A percentile compares a stretch with the other conserved stretches of the same genome.
Evolutionary conservation across 306 rosid genomes (phyloP).

Genomic region (Corylus heterophylla): DNA sequence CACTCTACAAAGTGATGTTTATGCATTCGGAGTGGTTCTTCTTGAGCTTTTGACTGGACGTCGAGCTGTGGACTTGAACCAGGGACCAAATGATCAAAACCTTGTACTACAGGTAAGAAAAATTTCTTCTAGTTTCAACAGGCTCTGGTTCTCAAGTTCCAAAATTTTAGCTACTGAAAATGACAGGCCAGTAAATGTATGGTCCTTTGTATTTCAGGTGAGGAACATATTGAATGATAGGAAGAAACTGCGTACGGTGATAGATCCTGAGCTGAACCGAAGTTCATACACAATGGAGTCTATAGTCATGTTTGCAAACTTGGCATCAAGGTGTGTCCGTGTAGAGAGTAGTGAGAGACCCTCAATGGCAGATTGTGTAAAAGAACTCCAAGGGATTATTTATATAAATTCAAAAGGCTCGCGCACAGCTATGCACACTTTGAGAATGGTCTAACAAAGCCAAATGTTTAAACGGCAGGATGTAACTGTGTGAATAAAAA

Average conservation of each 20-base stretch:
- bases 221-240: conserved; percentile 75
- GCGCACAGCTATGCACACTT: conserved; percentile 56
- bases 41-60: conserved; percentile 96
- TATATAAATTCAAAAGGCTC: conserved; percentile 69
- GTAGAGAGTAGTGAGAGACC: conserved; percentile 80
- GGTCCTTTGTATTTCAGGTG: conserved; percentile 49
- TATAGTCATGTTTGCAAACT: conserved; percentile 77
- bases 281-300: conserved; percentile 81
- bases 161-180: not conserved
- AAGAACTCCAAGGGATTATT: conserved; percentile 72
- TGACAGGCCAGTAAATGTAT: conserved; percentile 14
- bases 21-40: conserved; percentile 98
- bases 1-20: conserved; percentile 92
- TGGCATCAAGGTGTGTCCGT: conserved; percentile 91
- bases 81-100: conserved; percentile 90
- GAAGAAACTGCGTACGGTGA: conserved; percentile 76
- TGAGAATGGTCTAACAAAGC: conserved; percentile 53
- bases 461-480: conserved; percentile 21
- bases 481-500: conserved; percentile 25
- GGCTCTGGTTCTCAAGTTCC: conserved; percentile 16
- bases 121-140: not conserved
- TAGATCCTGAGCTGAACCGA: conserved; percentile 80
- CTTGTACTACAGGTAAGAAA: conserved; percentile 81
- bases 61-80: conserved; percentile 84
- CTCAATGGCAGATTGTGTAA: conserved; percentile 75